Conservation (phyloP, 2,329 filamentous ascomycete species). For the Claviceps arundinis region DNA sequence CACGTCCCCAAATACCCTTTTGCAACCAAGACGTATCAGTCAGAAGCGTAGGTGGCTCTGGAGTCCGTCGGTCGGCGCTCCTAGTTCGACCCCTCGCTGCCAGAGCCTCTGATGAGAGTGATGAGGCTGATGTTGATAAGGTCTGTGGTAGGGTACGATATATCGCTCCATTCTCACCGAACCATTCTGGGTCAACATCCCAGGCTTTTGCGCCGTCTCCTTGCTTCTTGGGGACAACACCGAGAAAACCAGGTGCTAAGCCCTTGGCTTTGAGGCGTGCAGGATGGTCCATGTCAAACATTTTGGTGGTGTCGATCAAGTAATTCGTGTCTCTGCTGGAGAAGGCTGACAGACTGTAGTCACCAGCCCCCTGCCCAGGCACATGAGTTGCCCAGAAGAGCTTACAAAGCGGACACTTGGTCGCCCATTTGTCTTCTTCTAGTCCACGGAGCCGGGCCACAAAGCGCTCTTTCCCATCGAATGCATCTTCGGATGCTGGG, state of each 20-base stretch:
- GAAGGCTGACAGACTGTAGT: constrained; percentile 20
- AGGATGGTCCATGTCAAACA: constrained; percentile 19
- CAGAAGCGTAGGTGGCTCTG: constrained; percentile 4
- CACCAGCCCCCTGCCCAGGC: constrained; percentile 16
- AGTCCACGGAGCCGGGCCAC: constrained; percentile 15
- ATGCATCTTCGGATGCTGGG: constrained; percentile 17
- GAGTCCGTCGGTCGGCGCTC: constrained; percentile 3
- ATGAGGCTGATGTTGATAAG: not conserved
- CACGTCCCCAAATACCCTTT: constrained; percentile 21
- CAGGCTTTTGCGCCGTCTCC: constrained; percentile 16
- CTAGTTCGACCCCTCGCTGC: constrained; percentile 8
- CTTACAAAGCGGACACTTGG: constrained; percentile 22
- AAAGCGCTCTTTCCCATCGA: constrained; percentile 19
- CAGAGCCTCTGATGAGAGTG: constrained; percentile 9
- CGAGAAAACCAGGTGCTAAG: constrained; percentile 18
- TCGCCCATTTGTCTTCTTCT: constrained; percentile 19
- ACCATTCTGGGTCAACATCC: constrained; percentile 20
- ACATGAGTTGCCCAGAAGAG: constrained; percentile 21
- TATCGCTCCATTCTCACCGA: constrained; percentile 21
- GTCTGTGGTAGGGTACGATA: constrained; percentile 17
- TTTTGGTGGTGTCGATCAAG: constrained; percentile 17
- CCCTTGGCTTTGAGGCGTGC: constrained; percentile 16
- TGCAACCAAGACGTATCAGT: constrained; percentile 14
- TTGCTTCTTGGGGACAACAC: constrained; percentile 20
- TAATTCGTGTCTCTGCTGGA: constrained; percentile 22